Evolutionary conservation across 495 filamentous ascomycete genomes (phyloP), one percentile per base, ranked within the genome.

Genomic region (Collariella sp.): DNA sequence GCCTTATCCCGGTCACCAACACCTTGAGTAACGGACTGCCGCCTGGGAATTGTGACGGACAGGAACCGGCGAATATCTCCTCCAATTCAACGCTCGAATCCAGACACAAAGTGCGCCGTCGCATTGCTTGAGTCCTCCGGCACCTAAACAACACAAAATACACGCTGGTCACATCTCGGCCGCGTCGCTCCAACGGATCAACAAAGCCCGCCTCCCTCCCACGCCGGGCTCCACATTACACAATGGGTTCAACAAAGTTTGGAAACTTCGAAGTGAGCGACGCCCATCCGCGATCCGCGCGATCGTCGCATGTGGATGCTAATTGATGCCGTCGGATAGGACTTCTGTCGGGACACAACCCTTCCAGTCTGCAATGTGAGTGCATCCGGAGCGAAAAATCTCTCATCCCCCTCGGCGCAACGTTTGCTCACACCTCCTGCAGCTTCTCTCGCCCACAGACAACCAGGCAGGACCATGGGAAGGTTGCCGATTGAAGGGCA

Each of bases 291-390:
- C 7, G 19, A 19, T 15, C 39, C 24, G 33, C n/a, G 9, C 42
- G 22, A n/a, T 7, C 19, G 47, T 12, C 22, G 15, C 36, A 5
- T 36, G 16, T 24, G 15, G 40, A n/a, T 26, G 48, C 67, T 68
- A 54, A 70, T 60, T 26, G 26, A 15, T 26, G 31, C 9, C 5
- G 49, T 56, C 7, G 46, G 26, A 57, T 63, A 95, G 87, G 75
- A 93, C 73, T 96, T 99, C 69, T 99, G 93, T 83, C 86, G 87
- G 63, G 89, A 96, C 75, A 90, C 90, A 58, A 96, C 91, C 57
- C 77, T 99, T 64, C 93, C 93, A 58, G 82, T 95, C 59, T 96
- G 91, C 81, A 96, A 96, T 80, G 91, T 97, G 81, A 57, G 91
- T 83, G 52, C 15, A 38, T 15, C 11, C 39, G 7, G 31, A 42